These are phyloP conservation scores for Clavariopsis aquatica DNA, from an alignment of 495 filamentous ascomycete species.

Conservation along the genomic window DNA sequence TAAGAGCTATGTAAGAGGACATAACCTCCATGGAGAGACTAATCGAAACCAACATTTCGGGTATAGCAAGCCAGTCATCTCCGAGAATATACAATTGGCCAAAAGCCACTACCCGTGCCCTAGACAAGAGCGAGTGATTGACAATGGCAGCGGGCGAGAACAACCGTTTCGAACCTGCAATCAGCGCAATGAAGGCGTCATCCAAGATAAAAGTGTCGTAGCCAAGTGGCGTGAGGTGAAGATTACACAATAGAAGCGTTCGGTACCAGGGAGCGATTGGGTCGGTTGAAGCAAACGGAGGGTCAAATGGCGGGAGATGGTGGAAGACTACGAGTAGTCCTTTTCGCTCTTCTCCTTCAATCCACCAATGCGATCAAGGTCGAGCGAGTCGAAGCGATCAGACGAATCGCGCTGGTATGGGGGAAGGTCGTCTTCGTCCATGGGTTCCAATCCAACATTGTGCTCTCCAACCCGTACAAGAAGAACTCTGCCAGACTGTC, in stretches of 20 bases:
- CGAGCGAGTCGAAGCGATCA: slow-evolving; percentile 83
- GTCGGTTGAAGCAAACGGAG: neutral
- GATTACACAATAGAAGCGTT: slow-evolving; percentile 3
- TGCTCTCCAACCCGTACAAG: slow-evolving; percentile 88
- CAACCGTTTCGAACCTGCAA: slow-evolving; percentile 19
- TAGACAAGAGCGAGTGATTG: slow-evolving; percentile 3
- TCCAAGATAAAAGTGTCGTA: slow-evolving; percentile 34
- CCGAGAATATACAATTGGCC: slow-evolving; percentile 38
- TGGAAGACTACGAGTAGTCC: slow-evolving; percentile 29
- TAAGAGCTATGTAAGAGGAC: slow-evolving; percentile 39
- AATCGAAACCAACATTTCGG: neutral
- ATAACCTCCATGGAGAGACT: slow-evolving; percentile 36
- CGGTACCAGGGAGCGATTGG: neutral
- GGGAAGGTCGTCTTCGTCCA: slow-evolving; percentile 79
- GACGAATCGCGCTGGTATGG: slow-evolving; percentile 78
- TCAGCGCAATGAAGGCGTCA: slow-evolving; percentile 30
- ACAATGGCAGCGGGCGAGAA: slow-evolving; percentile 20
- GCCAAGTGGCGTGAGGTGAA: slow-evolving; percentile 31
- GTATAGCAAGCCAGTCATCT: slow-evolving; percentile 21
- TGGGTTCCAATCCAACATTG: slow-evolving; percentile 83
- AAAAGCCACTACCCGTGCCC: slow-evolving; percentile 10
- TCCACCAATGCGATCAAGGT: slow-evolving; percentile 92
- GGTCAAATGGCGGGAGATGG: neutral
- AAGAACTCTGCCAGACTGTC: slow-evolving; percentile 84
- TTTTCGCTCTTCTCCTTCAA: slow-evolving; percentile 77